A percentile compares a stretch with the other conserved stretches of the same genome.
Evolutionary conservation across 331 rosid genomes (phyloP).

Genomic region (Cydonia oblonga): DNA sequence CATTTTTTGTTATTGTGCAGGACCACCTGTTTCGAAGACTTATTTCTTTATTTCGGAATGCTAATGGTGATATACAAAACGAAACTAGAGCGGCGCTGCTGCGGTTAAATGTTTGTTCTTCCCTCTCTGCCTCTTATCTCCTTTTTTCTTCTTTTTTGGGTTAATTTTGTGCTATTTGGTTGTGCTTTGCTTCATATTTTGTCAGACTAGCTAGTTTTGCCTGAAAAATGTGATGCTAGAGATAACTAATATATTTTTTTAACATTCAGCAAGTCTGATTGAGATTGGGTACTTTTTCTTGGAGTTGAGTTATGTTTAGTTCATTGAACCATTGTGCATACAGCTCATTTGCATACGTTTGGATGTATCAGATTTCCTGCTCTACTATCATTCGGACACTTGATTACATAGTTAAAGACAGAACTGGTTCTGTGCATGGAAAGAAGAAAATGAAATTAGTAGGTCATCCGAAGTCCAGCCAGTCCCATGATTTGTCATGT

Average conservation of each 20-base stretch:
- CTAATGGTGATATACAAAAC: slow-evolving; percentile 49
- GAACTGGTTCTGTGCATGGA: slow-evolving; percentile 22
- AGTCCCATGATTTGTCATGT: slow-evolving; percentile 20
- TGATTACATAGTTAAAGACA: slow-evolving; percentile 31
- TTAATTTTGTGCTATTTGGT: neutral
- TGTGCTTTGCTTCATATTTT: neutral
- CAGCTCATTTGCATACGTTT: slow-evolving; percentile 11
- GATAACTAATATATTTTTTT: neutral
- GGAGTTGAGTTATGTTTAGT: neutral
- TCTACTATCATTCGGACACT: slow-evolving; percentile 41
- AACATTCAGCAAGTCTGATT: neutral
- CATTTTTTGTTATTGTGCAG: slow-evolving; percentile 30
- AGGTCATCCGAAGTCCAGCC: slow-evolving; percentile 21
- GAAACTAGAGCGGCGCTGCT: slow-evolving; percentile 59
- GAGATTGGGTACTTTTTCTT: neutral
- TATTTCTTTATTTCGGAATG: slow-evolving; percentile 39
- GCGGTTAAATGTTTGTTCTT: slow-evolving; percentile 49
- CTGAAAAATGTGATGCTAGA: neutral
- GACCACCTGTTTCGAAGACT: slow-evolving; percentile 51
- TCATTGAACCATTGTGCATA: slow-evolving; percentile 2
- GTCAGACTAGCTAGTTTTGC: slow-evolving; percentile 1
- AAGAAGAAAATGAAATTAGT: slow-evolving; percentile 51
- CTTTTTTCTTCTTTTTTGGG: neutral
- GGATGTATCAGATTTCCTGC: slow-evolving; percentile 49
- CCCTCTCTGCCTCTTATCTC: slow-evolving; percentile 3